phyloP scores from a whole-genome alignment of 2,329 filamentous ascomycete species.

The Waltergamsia citrina region DNA sequence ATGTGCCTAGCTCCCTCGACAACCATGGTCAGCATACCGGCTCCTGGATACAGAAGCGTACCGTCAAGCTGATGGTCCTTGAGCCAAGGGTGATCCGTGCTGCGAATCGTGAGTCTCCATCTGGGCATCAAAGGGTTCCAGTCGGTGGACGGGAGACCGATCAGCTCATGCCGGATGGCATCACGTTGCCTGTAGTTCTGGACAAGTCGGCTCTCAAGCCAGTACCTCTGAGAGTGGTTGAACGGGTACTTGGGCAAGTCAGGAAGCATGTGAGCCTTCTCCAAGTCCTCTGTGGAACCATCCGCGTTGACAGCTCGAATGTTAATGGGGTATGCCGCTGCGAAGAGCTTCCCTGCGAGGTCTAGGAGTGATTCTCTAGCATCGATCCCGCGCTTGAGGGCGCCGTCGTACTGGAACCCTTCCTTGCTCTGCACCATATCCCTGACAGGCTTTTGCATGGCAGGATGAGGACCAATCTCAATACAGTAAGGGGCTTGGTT shows the following conservation, averaged over 20 bases:
- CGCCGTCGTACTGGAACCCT: neutral
- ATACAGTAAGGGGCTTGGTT: too few species aligned
- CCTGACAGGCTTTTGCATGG: slow-evolving; percentile 7
- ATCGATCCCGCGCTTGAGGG: slow-evolving; percentile 13
- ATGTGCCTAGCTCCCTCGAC: slow-evolving; percentile 15
- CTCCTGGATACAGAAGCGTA: slow-evolving; percentile 18
- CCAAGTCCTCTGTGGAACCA: neutral
- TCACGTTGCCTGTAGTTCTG: slow-evolving; percentile 16
- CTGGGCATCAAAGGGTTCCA: slow-evolving; percentile 34
- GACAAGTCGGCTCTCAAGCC: slow-evolving; percentile 19
- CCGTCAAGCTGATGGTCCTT: slow-evolving; percentile 23
- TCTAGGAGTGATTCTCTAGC: slow-evolving; percentile 8
- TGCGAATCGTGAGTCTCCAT: slow-evolving; percentile 37
- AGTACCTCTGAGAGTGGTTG: slow-evolving; percentile 22
- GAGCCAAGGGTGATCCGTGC: slow-evolving; percentile 44
- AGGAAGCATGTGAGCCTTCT: slow-evolving; percentile 7
- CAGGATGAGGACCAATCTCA: slow-evolving; percentile 9
- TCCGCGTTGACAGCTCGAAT: slow-evolving; percentile 33
- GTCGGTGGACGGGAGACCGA: slow-evolving; percentile 33
- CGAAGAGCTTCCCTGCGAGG: slow-evolving; percentile 28
- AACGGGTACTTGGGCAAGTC: slow-evolving; percentile 26
- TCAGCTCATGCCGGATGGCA: slow-evolving; percentile 30
- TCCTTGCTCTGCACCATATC: too few species aligned
- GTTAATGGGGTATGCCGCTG: slow-evolving; percentile 28
- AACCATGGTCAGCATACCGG: slow-evolving; percentile 11